Conservation (phyloP, 768 basidiomycete genomes). For the Rhizopogon roseolus region DNA sequence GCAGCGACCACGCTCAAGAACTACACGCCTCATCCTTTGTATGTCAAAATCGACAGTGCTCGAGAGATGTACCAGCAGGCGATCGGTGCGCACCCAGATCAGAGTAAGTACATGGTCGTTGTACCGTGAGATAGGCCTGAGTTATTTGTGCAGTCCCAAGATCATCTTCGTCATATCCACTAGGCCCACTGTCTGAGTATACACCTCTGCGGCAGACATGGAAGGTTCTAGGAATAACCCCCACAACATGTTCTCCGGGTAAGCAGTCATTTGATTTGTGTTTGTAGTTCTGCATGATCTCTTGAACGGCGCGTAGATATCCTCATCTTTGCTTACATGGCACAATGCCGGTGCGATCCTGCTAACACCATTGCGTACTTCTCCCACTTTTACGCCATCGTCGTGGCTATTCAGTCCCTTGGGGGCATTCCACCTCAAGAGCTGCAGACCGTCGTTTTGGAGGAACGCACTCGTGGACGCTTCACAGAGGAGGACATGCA, state of each 20-base stretch:
- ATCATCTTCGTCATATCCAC: conserved; percentile 37
- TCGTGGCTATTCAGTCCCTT: conserved; percentile 43
- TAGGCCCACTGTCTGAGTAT: conserved; percentile 30
- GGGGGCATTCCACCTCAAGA: conserved; percentile 40
- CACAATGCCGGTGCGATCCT: conserved; percentile 81
- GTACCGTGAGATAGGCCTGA: conserved; percentile 2
- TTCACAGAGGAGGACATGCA: conserved; percentile 56
- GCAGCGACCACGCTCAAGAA: conserved; percentile 46
- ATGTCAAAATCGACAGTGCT: conserved; percentile 52
- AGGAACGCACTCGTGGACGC: conserved; percentile 60
- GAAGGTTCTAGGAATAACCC: conserved; percentile 58
- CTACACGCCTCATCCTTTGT: conserved; percentile 32
- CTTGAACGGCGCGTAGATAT: conserved; percentile 41
- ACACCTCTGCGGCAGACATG: conserved; percentile 36
- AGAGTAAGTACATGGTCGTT: conserved; percentile 43
- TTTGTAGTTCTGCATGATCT: not conserved
- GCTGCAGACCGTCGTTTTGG: conserved; percentile 53
- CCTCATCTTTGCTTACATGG: conserved; percentile 72
- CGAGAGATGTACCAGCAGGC: conserved; percentile 70
- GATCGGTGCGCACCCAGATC: conserved; percentile 73
- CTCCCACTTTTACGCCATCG: conserved; percentile 48
- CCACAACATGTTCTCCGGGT: conserved; percentile 64
- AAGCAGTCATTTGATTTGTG: conserved; percentile 7
- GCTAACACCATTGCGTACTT: conserved; percentile 59
- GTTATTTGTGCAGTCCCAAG: conserved; percentile 44